Percentiles rank a stretch among this genome's conserved stretches.
Conservation (phyloP, 805 yeast species). For the Lipomyces chichibuensis region DNA sequence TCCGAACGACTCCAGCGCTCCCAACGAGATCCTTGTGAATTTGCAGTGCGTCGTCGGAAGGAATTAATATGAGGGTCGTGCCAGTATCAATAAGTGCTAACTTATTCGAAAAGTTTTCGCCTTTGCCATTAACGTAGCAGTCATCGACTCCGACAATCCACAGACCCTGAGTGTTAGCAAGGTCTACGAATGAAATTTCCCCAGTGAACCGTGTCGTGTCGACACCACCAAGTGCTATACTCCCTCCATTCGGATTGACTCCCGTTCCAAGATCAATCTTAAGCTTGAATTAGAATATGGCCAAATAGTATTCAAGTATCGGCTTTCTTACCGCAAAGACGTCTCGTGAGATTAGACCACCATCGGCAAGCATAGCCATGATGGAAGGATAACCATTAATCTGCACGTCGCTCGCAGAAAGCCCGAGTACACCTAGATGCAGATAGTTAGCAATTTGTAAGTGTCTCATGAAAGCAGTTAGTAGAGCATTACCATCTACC, state of each 20-base stretch:
- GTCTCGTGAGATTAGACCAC: slow-evolving; percentile 39
- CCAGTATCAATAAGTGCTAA: slow-evolving; percentile 65
- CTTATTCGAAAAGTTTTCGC: slow-evolving; percentile 23
- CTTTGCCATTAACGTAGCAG: slow-evolving; percentile 46
- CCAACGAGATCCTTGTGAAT: slow-evolving; percentile 57
- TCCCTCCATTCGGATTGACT: slow-evolving; percentile 47
- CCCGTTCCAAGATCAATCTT: slow-evolving; percentile 46
- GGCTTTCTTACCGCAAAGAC: slow-evolving; percentile 49
- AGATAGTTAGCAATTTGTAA: neutral
- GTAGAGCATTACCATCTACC: slow-evolving; percentile 48
- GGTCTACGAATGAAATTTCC: slow-evolving; percentile 48
- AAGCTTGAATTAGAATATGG: neutral
- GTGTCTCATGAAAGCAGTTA: neutral
- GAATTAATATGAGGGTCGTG: slow-evolving; percentile 62
- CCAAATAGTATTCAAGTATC: neutral
- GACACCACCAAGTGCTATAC: slow-evolving; percentile 51
- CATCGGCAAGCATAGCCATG: slow-evolving; percentile 37
- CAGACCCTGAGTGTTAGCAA: slow-evolving; percentile 42
- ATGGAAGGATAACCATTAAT: slow-evolving; percentile 41
- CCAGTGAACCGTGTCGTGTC: slow-evolving; percentile 48
- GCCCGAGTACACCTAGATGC: slow-evolving; percentile 54
- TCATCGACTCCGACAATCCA: slow-evolving; percentile 57
- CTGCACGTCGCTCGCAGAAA: slow-evolving; percentile 53
- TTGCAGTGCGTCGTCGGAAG: slow-evolving; percentile 56
- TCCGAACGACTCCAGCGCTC: slow-evolving; percentile 44